These are phyloP conservation scores for Solanum bulbocastanum DNA, from an alignment of 257 asterid genomes.

Conservation along the genomic window DNA sequence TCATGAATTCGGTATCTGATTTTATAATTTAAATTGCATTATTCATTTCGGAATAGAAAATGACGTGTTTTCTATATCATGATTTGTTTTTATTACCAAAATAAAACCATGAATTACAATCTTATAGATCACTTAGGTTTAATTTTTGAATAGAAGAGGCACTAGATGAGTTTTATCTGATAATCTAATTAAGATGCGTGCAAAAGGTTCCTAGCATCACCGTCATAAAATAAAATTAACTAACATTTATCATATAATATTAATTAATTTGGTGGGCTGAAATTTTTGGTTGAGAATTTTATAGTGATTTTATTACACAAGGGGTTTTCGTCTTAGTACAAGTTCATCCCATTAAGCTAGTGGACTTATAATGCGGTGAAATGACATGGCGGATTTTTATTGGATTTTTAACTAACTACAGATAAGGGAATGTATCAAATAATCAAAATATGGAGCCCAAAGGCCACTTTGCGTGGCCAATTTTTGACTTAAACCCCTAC, in stretches of 20 bases:
- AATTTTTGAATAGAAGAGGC: background rate
- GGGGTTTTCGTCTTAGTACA: background rate
- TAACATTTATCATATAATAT: background rate
- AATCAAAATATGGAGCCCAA: slow-evolving; percentile 25
- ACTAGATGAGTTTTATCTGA: background rate
- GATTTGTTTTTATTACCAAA: background rate
- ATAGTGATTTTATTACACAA: background rate
- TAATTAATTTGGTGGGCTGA: background rate
- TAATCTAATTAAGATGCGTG: background rate
- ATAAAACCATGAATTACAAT: background rate
- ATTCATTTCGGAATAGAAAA: background rate
- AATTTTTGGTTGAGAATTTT: background rate
- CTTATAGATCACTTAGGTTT: background rate
- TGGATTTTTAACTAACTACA: slow-evolving; percentile 7
- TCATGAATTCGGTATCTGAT: background rate
- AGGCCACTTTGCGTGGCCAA: background rate
- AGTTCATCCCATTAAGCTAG: background rate
- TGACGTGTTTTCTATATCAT: background rate
- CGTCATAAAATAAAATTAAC: background rate
- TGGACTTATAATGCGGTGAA: background rate
- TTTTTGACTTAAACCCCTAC: background rate
- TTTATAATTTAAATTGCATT: background rate
- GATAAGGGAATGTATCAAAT: background rate
- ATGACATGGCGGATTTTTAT: slow-evolving; percentile 14
- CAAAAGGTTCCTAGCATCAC: too few relatives aligned